Base-by-base conservation (phyloP, 78 protist species). In the Pirum gemmata region DNA sequence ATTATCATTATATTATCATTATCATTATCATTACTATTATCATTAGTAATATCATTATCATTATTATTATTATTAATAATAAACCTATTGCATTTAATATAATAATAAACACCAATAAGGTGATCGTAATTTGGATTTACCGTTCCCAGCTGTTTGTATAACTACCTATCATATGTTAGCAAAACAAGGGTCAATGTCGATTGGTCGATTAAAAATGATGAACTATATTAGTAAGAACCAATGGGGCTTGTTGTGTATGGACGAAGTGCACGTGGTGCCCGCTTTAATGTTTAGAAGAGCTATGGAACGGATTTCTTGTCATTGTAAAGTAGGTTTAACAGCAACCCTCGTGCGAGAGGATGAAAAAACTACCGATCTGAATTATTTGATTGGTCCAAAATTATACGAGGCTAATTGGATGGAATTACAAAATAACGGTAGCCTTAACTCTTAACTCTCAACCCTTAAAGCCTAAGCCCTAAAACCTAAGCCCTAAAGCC, bases 321-420 rank as follows among this genome's bases (percentile, higher is more conserved):
- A 96, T 90, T 93, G 97, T 89, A 98, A 96, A 41, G 78, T 99
- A 34, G 99, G 99, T 0, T 93, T 99, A 5, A 98, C 99, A 0
- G 97, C 96, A 26, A 97, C 96, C 38, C 94, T 94, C 13, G 89
- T 97, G 29, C 93, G 99, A 26, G 99, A 99, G 84, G 99, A 99
- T 89, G 96, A 94, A 41, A 87, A 88, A 88, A 96, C 96, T 82
- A 90, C 36, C 25, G 98, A 98, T 37, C 92, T 99, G n/a, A 89
- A 91, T 79, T 94, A 82, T 80, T 91, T 97, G 39, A 93, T 98
- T 78, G 99, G 99, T 1, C 99, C 99, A 33, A 99, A 98, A 89
- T 93, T 99, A 82, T 99, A 98, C 92, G 99, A 98, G 67, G 99
- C 99, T 1, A 98, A 98, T 91, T 99, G 99, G 99, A 93, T 96